Percentiles rank a stretch among this genome's conserved stretches.
These are phyloP conservation scores for Eremothecium sinecaudum DNA, from an alignment of 1,139 yeast species.

Conservation along the genomic window DNA sequence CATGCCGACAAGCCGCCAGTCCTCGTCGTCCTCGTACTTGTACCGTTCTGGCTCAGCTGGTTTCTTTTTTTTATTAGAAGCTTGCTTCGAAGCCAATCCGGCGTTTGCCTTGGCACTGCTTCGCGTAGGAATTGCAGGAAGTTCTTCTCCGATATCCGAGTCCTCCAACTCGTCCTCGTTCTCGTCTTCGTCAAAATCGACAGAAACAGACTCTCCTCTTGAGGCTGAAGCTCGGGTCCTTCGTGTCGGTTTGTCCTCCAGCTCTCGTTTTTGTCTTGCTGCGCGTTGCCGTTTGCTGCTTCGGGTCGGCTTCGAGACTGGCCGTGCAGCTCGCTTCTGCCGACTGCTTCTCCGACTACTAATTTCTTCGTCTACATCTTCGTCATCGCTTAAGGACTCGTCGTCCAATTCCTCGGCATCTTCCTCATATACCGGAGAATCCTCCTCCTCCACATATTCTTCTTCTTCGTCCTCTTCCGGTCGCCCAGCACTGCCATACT, in stretches of 20 bases:
- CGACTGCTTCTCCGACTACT: conserved; percentile 7
- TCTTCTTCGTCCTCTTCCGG: conserved; percentile 24
- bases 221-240: conserved; percentile 3
- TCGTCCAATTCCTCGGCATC: conserved; percentile 7
- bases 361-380: conserved; percentile 7
- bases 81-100: conserved; percentile 1
- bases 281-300: conserved; percentile 9
- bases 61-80: background rate
- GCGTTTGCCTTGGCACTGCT: conserved; percentile 3
- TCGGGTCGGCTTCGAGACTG: conserved; percentile 14
- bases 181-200: conserved; percentile 5
- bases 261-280: conserved; percentile 7
- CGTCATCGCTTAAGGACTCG: conserved; percentile 7
- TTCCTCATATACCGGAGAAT: conserved; percentile 10
- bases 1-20: conserved; percentile 27
- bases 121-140: background rate
- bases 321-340: conserved; percentile 6
- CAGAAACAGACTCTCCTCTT: conserved; percentile 3
- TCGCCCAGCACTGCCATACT: conserved; percentile 27
- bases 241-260: conserved; percentile 2
- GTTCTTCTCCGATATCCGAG: conserved; percentile 5
- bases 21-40: conserved; percentile 28
- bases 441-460: conserved; percentile 15
- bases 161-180: conserved; percentile 1
- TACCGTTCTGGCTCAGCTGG: conserved; percentile 9